A percentile compares a stretch with the other conserved stretches of the same genome.
These are phyloP conservation scores for Heliamphora pulchella DNA, from an alignment of 179 eudicot genomes.

Conservation along the genomic window DNA sequence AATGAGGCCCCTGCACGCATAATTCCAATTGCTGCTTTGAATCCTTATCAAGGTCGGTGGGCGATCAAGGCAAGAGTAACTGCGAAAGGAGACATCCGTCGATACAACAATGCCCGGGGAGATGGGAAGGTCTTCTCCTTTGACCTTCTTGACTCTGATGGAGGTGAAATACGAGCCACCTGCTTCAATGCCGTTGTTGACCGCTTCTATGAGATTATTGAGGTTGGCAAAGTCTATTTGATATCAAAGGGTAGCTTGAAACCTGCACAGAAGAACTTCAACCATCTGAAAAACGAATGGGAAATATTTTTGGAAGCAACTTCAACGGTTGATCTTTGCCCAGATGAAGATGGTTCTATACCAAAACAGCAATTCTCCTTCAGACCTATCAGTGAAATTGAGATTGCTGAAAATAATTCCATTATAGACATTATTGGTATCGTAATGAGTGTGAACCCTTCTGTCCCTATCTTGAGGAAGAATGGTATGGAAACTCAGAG, in stretches of 20 bases:
- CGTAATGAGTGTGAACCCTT: conserved; percentile 68
- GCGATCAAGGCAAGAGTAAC: conserved; percentile 96
- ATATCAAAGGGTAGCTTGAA: conserved; percentile 82
- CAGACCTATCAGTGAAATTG: conserved; percentile 75
- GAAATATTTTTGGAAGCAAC: conserved; percentile 82
- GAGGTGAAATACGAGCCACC: conserved; percentile 90
- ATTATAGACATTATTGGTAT: conserved; percentile 76
- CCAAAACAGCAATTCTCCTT: conserved; percentile 82
- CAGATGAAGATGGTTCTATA: conserved; percentile 83
- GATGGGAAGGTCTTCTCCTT: conserved; percentile 96
- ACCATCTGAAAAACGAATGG: conserved; percentile 96
- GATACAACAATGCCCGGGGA: conserved; percentile 84
- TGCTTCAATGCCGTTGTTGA: conserved; percentile 93
- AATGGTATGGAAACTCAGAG: conserved; percentile 99
- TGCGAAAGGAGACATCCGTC: conserved; percentile 80
- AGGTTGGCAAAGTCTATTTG: conserved; percentile 73
- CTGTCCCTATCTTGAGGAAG: conserved; percentile 79
- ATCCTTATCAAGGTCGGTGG: conserved; percentile 98
- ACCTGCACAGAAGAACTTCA: conserved; percentile 78
- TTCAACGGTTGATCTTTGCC: conserved; percentile 82
- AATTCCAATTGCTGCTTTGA: conserved; percentile 81
- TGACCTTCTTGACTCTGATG: conserved; percentile 90
- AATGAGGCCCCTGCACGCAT: conserved; percentile 91
- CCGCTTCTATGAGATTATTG: conserved; percentile 63
- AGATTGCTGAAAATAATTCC: conserved; percentile 68